Conservation (phyloP, 2,329 filamentous ascomycete genomes). For the Cytospora piceicola region DNA sequence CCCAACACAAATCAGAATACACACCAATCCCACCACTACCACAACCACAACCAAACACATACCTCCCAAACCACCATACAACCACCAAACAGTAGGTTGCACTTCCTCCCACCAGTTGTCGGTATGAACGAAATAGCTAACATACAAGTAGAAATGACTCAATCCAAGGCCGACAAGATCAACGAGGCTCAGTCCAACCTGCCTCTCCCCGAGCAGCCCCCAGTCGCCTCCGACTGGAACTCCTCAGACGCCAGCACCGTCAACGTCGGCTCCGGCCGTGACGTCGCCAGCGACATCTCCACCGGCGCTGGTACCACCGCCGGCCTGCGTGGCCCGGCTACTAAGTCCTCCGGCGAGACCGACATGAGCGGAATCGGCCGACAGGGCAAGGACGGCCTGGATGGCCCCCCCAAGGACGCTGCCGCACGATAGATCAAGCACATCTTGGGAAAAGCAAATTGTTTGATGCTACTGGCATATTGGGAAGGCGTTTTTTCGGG, state of each 20-base stretch:
- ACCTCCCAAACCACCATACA: not conserved
- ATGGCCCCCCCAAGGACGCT: constrained; percentile 63
- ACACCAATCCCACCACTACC: not conserved
- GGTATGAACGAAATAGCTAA: not conserved
- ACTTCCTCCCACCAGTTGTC: too few relatives aligned
- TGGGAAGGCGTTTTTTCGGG: not conserved
- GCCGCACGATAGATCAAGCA: constrained; percentile 45
- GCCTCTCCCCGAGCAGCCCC: constrained; percentile 78
- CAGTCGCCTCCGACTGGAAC: constrained; percentile 77
- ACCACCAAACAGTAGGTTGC: constrained; percentile 21
- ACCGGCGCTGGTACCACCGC: constrained; percentile 51
- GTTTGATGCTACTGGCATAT: constrained; percentile 13
- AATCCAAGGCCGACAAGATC: constrained; percentile 66
- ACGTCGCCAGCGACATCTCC: constrained; percentile 56
- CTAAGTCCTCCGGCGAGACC: constrained; percentile 53
- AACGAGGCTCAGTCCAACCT: constrained; percentile 72
- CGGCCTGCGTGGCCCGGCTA: constrained; percentile 63
- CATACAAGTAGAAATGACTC: constrained; percentile 41
- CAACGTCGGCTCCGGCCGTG: constrained; percentile 68
- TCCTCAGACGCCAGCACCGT: constrained; percentile 70
- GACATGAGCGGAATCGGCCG: constrained; percentile 66
- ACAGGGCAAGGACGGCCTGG: constrained; percentile 63
- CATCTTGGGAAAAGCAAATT: not conserved
- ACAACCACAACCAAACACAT: not conserved
- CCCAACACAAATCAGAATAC: not conserved